Evolutionary conservation across 2,329 filamentous ascomycete species (phyloP).

Genomic region (Apiospora phragmitis): DNA sequence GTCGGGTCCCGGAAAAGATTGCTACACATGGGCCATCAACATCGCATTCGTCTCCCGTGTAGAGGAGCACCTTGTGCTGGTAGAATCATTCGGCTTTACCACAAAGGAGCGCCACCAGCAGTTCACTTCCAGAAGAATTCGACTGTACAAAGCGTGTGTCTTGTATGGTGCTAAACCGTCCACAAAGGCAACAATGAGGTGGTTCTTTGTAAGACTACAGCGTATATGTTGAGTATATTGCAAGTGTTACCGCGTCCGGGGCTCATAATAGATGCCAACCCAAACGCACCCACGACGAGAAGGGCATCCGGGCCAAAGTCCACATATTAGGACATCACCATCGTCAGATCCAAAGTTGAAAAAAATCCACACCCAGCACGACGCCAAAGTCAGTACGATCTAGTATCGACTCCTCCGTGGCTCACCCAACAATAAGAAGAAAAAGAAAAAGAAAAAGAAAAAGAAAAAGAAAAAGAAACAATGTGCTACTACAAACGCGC

Average conservation of each 20-base stretch:
- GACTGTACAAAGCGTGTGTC: neutral
- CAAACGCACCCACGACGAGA: neutral
- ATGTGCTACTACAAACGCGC: constrained; percentile 31
- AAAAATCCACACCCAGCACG: neutral
- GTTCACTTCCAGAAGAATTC: neutral
- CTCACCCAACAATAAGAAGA: neutral
- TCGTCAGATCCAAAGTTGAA: neutral
- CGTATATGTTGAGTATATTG: neutral
- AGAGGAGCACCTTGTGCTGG: neutral
- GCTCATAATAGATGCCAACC: neutral
- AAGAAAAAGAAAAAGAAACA: neutral
- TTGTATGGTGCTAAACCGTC: neutral
- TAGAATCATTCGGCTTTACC: neutral
- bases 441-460: neutral
- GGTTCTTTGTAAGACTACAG: neutral
- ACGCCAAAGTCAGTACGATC: neutral
- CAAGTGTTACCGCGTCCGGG: neutral
- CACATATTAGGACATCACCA: neutral
- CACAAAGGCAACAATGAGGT: constrained; percentile 3
- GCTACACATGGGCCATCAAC: neutral
- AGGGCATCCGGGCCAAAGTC: neutral
- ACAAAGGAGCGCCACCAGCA: neutral
- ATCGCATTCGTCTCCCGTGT: neutral
- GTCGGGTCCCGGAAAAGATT: neutral
- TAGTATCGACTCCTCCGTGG: no score